A percentile compares a stretch with the other conserved stretches of the same genome.
These are phyloP conservation scores for Alopecurus myosuroides DNA, from an alignment of 176 grass and related monocot species.

Conservation along the genomic window DNA sequence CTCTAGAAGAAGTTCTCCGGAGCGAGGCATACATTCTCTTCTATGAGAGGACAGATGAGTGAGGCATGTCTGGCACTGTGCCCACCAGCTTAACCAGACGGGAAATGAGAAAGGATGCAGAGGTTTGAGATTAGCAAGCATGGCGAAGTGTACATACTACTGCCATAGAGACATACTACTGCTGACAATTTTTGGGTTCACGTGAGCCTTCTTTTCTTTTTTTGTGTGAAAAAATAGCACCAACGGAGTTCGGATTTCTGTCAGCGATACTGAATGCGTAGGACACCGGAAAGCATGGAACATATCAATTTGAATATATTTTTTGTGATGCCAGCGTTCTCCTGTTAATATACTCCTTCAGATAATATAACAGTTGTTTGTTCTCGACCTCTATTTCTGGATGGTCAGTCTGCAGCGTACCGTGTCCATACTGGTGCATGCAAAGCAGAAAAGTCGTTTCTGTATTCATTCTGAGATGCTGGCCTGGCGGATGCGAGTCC, in stretches of 20 bases:
- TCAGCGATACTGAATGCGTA: not conserved
- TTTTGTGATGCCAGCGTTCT: not conserved
- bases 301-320: not conserved
- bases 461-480: no score
- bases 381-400: not conserved
- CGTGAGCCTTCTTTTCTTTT: not conserved
- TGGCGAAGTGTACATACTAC: not conserved
- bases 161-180: not conserved
- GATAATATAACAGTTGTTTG: not conserved
- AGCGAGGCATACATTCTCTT: conserved; percentile 69
- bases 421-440: no score
- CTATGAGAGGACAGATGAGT: conserved; percentile 58
- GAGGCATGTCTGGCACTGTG: not conserved
- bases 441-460: no score
- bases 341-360: not conserved
- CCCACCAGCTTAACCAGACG: not conserved
- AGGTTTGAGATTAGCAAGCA: not conserved
- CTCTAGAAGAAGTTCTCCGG: conserved; percentile 57
- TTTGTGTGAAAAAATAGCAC: not conserved
- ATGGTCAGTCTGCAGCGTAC: not conserved
- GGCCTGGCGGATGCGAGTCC: no score
- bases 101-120: not conserved
- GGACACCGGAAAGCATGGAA: not conserved
- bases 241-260: not conserved
- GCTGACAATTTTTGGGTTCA: not conserved